These are phyloP conservation scores for Pinus albicaulis DNA, from an alignment of 75 land plant genomes.

Conservation along the genomic window DNA sequence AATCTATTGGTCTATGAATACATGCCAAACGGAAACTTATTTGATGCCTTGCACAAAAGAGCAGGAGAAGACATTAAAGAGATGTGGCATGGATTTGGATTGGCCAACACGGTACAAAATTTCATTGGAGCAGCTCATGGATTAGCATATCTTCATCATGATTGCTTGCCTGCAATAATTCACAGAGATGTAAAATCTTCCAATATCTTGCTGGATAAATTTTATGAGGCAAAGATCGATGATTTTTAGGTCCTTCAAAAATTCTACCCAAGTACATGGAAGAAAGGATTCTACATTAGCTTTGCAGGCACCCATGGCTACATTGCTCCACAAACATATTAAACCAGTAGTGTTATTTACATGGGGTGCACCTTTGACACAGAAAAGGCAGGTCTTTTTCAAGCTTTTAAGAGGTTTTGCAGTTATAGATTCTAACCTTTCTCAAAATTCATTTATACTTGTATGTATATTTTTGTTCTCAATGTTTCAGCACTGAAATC, in stretches of 20 bases:
- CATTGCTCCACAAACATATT: conserved; percentile 71
- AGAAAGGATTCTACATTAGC: conserved; percentile 66
- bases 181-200: conserved; percentile 76
- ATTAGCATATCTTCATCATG: conserved; percentile 74
- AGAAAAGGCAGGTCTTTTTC: background rate
- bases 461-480: background rate
- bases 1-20: conserved; percentile 73
- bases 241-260: conserved; percentile 78
- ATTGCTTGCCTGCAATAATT: conserved; percentile 68
- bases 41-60: conserved; percentile 61
- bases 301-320: conserved; percentile 84
- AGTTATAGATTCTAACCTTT: background rate
- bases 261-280: conserved; percentile 48
- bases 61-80: conserved; percentile 65
- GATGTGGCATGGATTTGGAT: conserved; percentile 33
- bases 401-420: background rate
- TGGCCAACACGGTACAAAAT: conserved; percentile 70
- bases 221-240: conserved; percentile 74
- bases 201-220: conserved; percentile 58
- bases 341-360: background rate
- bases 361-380: background rate
- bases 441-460: background rate
- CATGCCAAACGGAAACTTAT: conserved; percentile 74
- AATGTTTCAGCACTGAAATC: background rate
- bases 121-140: conserved; percentile 67